A percentile compares a stretch with the other conserved stretches of the same genome.
phyloP scores from a whole-genome alignment of 345 rosid genomes.

The Boechera divaricarpa region DNA sequence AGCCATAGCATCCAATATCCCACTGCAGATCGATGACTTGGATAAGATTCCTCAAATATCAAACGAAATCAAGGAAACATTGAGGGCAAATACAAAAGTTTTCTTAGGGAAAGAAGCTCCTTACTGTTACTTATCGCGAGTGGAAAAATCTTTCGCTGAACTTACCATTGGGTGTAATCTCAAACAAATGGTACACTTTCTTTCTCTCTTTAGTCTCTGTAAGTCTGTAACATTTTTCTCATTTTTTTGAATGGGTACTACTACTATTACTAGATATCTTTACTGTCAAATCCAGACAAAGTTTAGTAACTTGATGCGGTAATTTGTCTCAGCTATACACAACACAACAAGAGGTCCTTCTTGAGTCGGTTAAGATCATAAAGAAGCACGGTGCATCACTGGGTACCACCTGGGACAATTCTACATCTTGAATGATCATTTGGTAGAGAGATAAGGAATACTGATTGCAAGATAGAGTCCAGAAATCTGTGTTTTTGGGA shows the following conservation, averaged over 20 bases:
- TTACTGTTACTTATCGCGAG: conserved; percentile 74
- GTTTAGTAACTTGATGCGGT: no score
- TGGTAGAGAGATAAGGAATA: conserved; percentile 9
- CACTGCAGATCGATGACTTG: conserved; percentile 66
- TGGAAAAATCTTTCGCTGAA: conserved; percentile 75
- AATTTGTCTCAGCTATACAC: conserved; percentile 49
- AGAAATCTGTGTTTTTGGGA: no score
- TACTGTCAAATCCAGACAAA: no score
- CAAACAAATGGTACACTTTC: conserved; percentile 61
- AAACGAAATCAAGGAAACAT: conserved; percentile 68
- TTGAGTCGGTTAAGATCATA: conserved; percentile 68
- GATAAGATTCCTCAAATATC: conserved; percentile 78
- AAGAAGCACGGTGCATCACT: conserved; percentile 72
- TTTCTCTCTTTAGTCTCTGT: neutral
- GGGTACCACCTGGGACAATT: conserved; percentile 55
- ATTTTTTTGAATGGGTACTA: neutral
- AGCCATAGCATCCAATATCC: conserved; percentile 67
- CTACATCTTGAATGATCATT: conserved; percentile 22
- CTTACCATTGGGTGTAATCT: conserved; percentile 90
- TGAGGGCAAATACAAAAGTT: conserved; percentile 66
- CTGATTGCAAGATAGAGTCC: neutral
- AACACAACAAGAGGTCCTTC: conserved; percentile 73
- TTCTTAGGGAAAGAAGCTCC: conserved; percentile 85
- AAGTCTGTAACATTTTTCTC: neutral
- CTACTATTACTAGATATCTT: neutral